Conservation (phyloP, 1,284 basidiomycete genomes). For the Caloboletus firmus region DNA sequence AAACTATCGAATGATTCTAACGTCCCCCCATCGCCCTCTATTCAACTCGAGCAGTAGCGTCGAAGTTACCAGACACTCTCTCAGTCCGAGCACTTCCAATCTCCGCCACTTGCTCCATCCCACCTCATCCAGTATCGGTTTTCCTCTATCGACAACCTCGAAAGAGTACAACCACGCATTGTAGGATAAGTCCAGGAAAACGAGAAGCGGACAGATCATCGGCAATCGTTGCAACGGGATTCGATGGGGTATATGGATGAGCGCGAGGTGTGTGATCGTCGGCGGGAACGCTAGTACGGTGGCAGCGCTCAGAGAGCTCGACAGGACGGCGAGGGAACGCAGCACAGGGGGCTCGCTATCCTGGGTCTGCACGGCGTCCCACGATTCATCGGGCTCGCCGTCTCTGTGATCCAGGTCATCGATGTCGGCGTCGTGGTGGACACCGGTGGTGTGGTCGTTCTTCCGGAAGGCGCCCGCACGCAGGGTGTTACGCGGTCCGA, state of each 20-base stretch:
- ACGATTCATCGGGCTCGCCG: constrained; percentile 9
- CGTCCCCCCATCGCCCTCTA: constrained; percentile 60
- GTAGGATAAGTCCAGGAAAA: constrained; percentile 64
- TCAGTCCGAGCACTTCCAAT: constrained; percentile 53
- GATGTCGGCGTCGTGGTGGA: neutral
- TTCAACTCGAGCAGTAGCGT: constrained; percentile 50
- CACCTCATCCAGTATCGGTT: constrained; percentile 47
- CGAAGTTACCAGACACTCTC: constrained; percentile 47
- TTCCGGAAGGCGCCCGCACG: constrained; percentile 44
- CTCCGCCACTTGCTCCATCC: constrained; percentile 55
- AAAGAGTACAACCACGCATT: constrained; percentile 55
- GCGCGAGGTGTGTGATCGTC: constrained; percentile 56
- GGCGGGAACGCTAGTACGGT: constrained; percentile 53
- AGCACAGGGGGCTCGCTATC: constrained; percentile 33
- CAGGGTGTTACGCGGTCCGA: constrained; percentile 52
- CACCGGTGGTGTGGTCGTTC: neutral
- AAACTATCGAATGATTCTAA: constrained; percentile 46
- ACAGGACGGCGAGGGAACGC: constrained; percentile 42
- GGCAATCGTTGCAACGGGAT: constrained; percentile 57
- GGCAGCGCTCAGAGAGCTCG: constrained; percentile 34
- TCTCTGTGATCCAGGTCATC: neutral
- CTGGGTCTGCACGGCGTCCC: constrained; percentile 22
- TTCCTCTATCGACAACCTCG: constrained; percentile 8
- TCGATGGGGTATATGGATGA: constrained; percentile 46
- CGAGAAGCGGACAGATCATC: constrained; percentile 58